Evolutionary conservation across 805 yeast genomes (phyloP).

Genomic region (Teunomyces gatunensis): DNA sequence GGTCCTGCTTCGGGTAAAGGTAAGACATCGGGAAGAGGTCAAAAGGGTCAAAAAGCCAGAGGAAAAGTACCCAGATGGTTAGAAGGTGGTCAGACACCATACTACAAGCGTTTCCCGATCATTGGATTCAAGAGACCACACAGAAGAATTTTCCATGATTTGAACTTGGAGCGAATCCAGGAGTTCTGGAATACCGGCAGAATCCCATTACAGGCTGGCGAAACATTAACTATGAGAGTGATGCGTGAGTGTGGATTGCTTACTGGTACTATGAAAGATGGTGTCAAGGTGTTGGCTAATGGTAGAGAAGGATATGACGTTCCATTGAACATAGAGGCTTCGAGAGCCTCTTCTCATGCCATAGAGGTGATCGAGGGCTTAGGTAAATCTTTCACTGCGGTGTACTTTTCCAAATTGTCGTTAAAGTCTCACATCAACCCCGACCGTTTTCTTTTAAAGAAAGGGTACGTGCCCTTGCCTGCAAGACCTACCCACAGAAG

Average conservation of each 20-base stretch:
- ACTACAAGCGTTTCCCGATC: conserved; percentile 79
- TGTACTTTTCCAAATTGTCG: conserved; percentile 61
- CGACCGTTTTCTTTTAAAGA: conserved; percentile 59
- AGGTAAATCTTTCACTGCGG: conserved; percentile 74
- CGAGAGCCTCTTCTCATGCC: conserved; percentile 74
- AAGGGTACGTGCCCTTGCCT: conserved; percentile 77
- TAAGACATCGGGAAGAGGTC: conserved; percentile 96
- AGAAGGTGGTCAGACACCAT: conserved; percentile 99
- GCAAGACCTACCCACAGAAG: conserved; percentile 85
- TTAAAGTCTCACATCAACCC: conserved; percentile 78
- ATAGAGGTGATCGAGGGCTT: conserved; percentile 66
- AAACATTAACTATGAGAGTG: conserved; percentile 67
- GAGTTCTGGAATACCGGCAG: conserved; percentile 68
- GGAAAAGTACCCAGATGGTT: conserved; percentile 88
- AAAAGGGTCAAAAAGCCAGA: conserved; percentile 97
- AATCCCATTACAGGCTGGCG: conserved; percentile 55
- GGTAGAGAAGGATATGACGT: conserved; percentile 51
- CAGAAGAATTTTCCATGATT: conserved; percentile 48
- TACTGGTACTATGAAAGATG: conserved; percentile 69
- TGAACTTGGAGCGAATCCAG: conserved; percentile 70
- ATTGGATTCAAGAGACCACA: conserved; percentile 76
- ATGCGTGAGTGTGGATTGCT: conserved; percentile 75
- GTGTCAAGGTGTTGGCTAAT: conserved; percentile 76
- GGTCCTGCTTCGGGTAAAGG: conserved; percentile 94
- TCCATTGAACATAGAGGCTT: conserved; percentile 76